phyloP scores from a whole-genome alignment of 2,329 filamentous ascomycete genomes.

The Biscogniauxia sp. region DNA sequence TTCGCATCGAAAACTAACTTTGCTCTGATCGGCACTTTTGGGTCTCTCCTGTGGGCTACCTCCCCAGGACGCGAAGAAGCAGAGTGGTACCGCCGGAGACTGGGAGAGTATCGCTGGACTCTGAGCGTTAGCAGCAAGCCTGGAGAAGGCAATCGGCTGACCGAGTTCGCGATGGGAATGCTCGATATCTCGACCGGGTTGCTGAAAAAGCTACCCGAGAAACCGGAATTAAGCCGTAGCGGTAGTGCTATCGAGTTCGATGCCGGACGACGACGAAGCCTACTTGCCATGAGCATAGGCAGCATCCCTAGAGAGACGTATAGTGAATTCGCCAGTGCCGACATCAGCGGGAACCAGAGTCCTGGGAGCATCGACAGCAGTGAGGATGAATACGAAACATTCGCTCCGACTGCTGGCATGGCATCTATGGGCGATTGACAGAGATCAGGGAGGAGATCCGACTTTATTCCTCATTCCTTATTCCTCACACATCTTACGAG shows the following conservation, averaged over 20 bases:
- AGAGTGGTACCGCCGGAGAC: constrained; percentile 82
- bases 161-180: constrained; percentile 74
- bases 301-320: constrained; percentile 34
- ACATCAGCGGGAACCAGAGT: constrained; percentile 51
- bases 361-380: constrained; percentile 52
- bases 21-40: constrained; percentile 91
- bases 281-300: constrained; percentile 36
- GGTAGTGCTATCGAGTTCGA: constrained; percentile 50
- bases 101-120: constrained; percentile 93
- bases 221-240: constrained; percentile 61
- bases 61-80: constrained; percentile 84
- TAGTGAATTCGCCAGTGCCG: constrained; percentile 45
- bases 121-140: constrained; percentile 80
- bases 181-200: constrained; percentile 69
- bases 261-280: constrained; percentile 35
- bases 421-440: constrained; percentile 29
- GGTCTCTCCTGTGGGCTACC: constrained; percentile 84
- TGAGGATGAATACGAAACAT: constrained; percentile 55
- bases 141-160: constrained; percentile 55
- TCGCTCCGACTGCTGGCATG: constrained; percentile 36
- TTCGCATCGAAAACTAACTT: constrained; percentile 88
- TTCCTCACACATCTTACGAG: background rate
- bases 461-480: background rate
- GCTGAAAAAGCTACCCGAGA: constrained; percentile 68
- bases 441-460: background rate